Conservation (phyloP, 352 stramenopile species). For the Pythium coloratum region DNA sequence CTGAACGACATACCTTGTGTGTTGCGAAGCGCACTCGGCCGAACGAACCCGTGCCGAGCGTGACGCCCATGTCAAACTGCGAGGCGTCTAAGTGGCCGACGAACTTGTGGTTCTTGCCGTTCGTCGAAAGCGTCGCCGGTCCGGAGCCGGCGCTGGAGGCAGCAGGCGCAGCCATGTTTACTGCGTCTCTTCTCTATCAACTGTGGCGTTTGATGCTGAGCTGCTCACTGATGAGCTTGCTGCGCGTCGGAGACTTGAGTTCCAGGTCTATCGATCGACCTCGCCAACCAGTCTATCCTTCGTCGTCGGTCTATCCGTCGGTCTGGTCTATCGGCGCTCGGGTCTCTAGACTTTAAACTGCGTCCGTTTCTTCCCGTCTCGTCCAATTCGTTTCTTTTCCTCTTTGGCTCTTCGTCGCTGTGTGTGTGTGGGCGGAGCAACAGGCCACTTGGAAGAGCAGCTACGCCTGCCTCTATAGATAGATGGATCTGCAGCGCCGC, state of each 20-base stretch:
- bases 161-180: conserved; percentile 14
- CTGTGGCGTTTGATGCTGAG: not conserved
- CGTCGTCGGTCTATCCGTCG: not conserved
- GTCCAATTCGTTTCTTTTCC: conserved; percentile 35
- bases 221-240: conserved; percentile 1
- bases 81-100: conserved; percentile 55
- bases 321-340: conserved; percentile 4
- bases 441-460: conserved; percentile 1
- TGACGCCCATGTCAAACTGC: conserved; percentile 96
- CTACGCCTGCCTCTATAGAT: conserved; percentile 1
- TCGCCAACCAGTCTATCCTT: conserved; percentile 8
- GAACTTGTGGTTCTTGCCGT: conserved; percentile 35
- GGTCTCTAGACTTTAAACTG: conserved; percentile 7
- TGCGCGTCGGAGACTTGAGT: not conserved
- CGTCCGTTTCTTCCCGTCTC: conserved; percentile 24
- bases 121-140: conserved; percentile 31
- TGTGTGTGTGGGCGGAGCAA: not conserved
- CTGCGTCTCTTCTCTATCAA: not conserved
- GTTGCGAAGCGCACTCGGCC: conserved; percentile 95
- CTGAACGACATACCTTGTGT: conserved; percentile 78
- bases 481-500: conserved; percentile 5
- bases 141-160: conserved; percentile 25
- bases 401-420: conserved; percentile 7
- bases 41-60: conserved; percentile 96
- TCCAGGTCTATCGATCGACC: conserved; percentile 2